Evolutionary conservation across 2,329 filamentous ascomycete species (phyloP).

Genomic region (Penicillium sp.): DNA sequence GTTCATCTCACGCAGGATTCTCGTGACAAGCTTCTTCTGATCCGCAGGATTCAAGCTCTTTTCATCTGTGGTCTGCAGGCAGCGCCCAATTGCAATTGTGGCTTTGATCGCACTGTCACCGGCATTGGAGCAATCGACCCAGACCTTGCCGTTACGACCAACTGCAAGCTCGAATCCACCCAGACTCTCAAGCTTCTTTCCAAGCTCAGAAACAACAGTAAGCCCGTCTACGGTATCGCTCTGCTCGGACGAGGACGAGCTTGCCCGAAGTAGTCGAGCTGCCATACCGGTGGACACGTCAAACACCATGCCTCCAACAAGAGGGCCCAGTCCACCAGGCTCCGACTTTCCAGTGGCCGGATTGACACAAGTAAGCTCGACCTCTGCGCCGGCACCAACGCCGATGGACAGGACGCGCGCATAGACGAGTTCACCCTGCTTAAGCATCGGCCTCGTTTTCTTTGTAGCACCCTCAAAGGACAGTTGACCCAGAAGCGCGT

Average conservation of each 20-base stretch:
- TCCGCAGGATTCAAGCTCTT: constrained; percentile 52
- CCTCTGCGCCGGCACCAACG: constrained; percentile 81
- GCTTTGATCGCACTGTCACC: constrained; percentile 63
- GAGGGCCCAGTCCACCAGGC: constrained; percentile 81
- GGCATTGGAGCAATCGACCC: constrained; percentile 77
- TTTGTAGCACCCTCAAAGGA: constrained; percentile 93
- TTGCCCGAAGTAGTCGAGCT: constrained; percentile 67
- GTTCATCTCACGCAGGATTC: constrained; percentile 50
- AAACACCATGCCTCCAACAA: constrained; percentile 87
- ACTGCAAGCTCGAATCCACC: constrained; percentile 89
- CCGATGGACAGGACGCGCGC: constrained; percentile 80
- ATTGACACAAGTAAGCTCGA: constrained; percentile 89
- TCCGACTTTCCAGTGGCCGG: constrained; percentile 85
- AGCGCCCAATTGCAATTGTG: constrained; percentile 78
- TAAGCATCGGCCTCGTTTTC: constrained; percentile 84
- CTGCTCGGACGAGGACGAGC: constrained; percentile 42
- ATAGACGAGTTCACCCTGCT: constrained; percentile 80
- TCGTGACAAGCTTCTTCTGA: constrained; percentile 55
- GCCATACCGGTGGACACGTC: constrained; percentile 80
- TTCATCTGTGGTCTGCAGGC: constrained; percentile 78
- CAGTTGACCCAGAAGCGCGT: constrained; percentile 78
- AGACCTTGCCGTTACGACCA: constrained; percentile 88
- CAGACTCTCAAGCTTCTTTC: constrained; percentile 66
- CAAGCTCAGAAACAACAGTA: constrained; percentile 79
- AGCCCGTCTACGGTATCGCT: constrained; percentile 65